Evolutionary conservation across 352 stramenopile species (phyloP).

Genomic region (Phytophthora agathidicida): DNA sequence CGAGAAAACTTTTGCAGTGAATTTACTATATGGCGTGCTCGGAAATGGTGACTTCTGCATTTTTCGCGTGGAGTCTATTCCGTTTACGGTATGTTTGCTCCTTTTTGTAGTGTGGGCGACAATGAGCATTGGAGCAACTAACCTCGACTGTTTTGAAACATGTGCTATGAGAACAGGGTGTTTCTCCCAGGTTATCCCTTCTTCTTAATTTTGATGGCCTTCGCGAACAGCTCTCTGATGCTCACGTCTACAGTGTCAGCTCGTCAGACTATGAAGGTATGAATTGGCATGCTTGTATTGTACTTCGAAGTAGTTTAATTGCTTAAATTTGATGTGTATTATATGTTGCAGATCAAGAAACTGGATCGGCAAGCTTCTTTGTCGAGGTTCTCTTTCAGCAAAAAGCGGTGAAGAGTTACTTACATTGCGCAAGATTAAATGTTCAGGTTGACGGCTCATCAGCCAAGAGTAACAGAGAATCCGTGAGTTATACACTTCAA

Average conservation of each 20-base stretch:
- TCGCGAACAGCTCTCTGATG: constrained; percentile 49
- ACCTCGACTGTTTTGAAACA: neutral
- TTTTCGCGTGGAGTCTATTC: constrained; percentile 69
- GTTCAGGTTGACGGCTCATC: constrained; percentile 50
- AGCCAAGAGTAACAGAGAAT: constrained; percentile 23
- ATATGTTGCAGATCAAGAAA: constrained; percentile 54
- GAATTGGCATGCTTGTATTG: neutral
- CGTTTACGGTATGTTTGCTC: constrained; percentile 62
- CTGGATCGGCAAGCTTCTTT: constrained; percentile 47
- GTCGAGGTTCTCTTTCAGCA: constrained; percentile 73
- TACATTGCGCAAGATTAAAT: constrained; percentile 64
- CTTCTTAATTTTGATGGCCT: constrained; percentile 57
- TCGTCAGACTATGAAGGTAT: constrained; percentile 76
- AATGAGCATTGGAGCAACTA: neutral
- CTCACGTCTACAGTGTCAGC: constrained; percentile 61
- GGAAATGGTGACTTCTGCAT: constrained; percentile 77
- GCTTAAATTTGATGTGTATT: neutral
- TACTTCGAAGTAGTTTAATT: constrained; percentile 4
- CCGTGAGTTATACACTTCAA: constrained; percentile 53
- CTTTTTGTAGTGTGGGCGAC: neutral
- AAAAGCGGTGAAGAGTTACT: constrained; percentile 41
- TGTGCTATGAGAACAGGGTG: constrained; percentile 45
- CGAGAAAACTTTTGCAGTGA: constrained; percentile 65
- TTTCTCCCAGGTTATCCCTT: constrained; percentile 62
- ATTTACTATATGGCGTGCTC: constrained; percentile 70